phyloP scores from a whole-genome alignment of 2,329 filamentous ascomycete genomes.

The Apiospora arundinis region DNA sequence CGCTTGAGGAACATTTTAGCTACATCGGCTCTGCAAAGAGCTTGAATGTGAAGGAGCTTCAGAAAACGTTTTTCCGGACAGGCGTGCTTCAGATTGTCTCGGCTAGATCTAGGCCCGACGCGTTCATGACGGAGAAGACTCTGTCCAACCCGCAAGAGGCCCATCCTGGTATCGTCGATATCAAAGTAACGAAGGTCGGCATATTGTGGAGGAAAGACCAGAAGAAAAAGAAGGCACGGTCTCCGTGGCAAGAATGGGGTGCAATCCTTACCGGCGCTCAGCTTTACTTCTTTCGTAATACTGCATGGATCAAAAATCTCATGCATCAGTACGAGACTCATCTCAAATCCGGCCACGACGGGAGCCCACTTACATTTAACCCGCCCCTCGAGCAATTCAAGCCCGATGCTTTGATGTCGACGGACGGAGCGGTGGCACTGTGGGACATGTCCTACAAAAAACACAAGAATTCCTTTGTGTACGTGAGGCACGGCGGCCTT shows the following conservation, averaged over 20 bases:
- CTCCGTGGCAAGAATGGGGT: conserved; percentile 99
- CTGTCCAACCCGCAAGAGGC: conserved; percentile 85
- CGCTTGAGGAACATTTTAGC: conserved; percentile 88
- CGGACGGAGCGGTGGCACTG: conserved; percentile 88
- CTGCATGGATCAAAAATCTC: conserved; percentile 87
- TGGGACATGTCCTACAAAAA: conserved; percentile 88
- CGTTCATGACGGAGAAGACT: conserved; percentile 89
- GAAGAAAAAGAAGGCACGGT: conserved; percentile 92
- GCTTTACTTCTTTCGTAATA: conserved; percentile 95
- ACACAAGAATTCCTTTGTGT: conserved; percentile 94
- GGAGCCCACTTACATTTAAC: conserved; percentile 84
- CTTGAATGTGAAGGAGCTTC: conserved; percentile 81
- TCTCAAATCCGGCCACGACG: conserved; percentile 76
- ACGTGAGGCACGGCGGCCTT: conserved; percentile 83
- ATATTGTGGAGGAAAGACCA: conserved; percentile 91
- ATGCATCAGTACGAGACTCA: conserved; percentile 89
- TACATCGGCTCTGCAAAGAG: conserved; percentile 80
- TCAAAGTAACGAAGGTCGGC: conserved; percentile 96
- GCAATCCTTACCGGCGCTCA: conserved; percentile 96
- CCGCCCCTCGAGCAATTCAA: conserved; percentile 92
- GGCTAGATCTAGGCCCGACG: conserved; percentile 88
- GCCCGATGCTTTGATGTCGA: conserved; percentile 91
- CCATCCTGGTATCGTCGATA: conserved; percentile 92
- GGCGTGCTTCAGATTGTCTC: conserved; percentile 95
- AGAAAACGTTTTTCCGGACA: conserved; percentile 89